Conservation (phyloP, 2,329 filamentous ascomycete genomes). For the Endocalyx cinctus region DNA sequence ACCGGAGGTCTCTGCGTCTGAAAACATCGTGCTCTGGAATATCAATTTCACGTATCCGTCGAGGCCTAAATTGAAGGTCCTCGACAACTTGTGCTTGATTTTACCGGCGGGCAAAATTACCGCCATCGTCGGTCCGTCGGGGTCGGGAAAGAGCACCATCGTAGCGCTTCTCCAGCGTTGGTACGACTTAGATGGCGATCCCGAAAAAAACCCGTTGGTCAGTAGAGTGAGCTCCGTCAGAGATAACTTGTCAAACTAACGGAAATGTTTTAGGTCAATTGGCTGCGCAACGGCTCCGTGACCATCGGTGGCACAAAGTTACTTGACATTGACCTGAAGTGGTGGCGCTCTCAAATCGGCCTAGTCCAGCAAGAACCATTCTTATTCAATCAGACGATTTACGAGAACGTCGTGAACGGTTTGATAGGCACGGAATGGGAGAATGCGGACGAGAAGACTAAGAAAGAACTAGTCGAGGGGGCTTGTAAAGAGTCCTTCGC, state of each 20-base stretch:
- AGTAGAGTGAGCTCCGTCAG: conserved; percentile 2
- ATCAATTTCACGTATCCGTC: conserved; percentile 69
- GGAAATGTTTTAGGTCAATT: conserved; percentile 13
- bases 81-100: conserved; percentile 53
- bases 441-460: conserved; percentile 40
- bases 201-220: conserved; percentile 31
- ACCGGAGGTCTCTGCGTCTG: conserved; percentile 42
- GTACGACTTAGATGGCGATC: conserved; percentile 54
- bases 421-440: conserved; percentile 51
- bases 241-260: conserved; percentile 4
- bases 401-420: conserved; percentile 57
- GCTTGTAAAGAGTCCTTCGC: conserved; percentile 55
- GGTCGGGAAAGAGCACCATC: conserved; percentile 70
- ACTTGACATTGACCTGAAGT: conserved; percentile 58
- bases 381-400: conserved; percentile 62
- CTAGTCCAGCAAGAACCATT: conserved; percentile 66
- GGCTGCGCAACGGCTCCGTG: conserved; percentile 44
- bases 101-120: conserved; percentile 64
- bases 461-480: conserved; percentile 42
- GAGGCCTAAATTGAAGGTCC: conserved; percentile 57
- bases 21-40: conserved; percentile 56
- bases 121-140: conserved; percentile 69
- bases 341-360: conserved; percentile 57
- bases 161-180: conserved; percentile 66
- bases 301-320: conserved; percentile 49